Conservation (phyloP, 495 filamentous ascomycete genomes). For the Xylaria palmicola region DNA sequence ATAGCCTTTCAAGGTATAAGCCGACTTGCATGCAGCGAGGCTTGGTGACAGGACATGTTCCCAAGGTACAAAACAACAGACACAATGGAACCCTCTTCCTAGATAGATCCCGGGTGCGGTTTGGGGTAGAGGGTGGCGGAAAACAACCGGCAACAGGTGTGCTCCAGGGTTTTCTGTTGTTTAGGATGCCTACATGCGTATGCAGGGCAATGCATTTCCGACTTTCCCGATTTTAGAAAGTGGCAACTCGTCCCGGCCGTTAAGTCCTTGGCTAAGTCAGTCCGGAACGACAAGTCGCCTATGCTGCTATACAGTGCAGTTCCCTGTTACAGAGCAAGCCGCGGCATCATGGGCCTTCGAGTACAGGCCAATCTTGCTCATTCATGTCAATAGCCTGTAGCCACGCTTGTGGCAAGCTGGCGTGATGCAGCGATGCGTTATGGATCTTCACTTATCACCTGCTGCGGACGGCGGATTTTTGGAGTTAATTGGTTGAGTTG, state of each 20-base stretch:
- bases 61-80: constrained; percentile 28
- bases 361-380: not conserved
- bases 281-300: not conserved
- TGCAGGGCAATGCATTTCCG: constrained; percentile 6
- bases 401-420: constrained; percentile 5
- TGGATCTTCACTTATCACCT: not conserved
- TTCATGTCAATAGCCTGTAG: not conserved
- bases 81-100: not conserved
- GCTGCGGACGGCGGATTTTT: not conserved
- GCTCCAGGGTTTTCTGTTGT: constrained; percentile 1
- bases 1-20: constrained; percentile 19
- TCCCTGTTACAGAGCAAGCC: not conserved
- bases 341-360: not conserved
- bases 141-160: not conserved
- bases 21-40: constrained; percentile 29
- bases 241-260: constrained; percentile 9
- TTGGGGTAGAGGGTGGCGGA: constrained; percentile 5
- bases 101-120: constrained; percentile 23
- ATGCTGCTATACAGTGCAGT: constrained; percentile 5
- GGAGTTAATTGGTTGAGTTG: not conserved
- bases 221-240: constrained; percentile 10
- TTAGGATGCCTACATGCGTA: not conserved
- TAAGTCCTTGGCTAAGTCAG: constrained; percentile 7
- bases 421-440: not conserved
- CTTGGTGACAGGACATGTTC: constrained; percentile 31